These are phyloP conservation scores for Chenopodium quinoa DNA, from an alignment of 148 eudicot genomes.

Conservation along the genomic window DNA sequence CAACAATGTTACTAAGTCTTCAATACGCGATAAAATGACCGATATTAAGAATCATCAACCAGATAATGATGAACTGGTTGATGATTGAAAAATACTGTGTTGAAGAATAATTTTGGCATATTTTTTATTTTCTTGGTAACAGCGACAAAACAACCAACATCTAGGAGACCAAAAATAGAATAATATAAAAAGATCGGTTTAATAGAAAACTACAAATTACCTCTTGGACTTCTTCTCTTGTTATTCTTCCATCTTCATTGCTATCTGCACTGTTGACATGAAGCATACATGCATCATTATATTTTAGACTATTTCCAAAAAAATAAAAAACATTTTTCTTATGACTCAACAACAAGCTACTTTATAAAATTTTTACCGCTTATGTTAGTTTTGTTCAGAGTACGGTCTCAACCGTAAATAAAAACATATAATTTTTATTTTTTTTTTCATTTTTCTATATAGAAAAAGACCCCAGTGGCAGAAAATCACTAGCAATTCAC, in stretches of 20 bases:
- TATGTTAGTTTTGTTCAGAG: too few relatives aligned
- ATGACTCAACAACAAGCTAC: constrained; percentile 15
- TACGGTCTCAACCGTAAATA: too few relatives aligned
- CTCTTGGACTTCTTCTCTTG: constrained; percentile 89
- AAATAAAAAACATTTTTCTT: background rate
- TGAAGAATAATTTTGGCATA: background rate
- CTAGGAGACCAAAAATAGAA: background rate
- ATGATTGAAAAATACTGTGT: background rate
- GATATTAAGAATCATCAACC: background rate
- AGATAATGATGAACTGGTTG: background rate
- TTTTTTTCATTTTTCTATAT: too few relatives aligned
- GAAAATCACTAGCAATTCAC: constrained; percentile 6
- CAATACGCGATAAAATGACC: background rate
- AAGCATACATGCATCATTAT: constrained; percentile 3
- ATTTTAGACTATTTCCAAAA: too few relatives aligned
- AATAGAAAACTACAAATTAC: constrained; percentile 31
- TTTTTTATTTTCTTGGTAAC: background rate
- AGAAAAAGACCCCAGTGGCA: background rate
- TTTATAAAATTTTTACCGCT: too few relatives aligned
- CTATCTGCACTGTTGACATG: constrained; percentile 68
- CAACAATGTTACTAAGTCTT: background rate
- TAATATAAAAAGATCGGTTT: background rate
- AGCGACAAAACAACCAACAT: constrained; percentile 10
- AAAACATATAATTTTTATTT: too few relatives aligned
- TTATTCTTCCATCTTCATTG: constrained; percentile 92